phyloP scores from a whole-genome alignment of 169 alveolate genomes.

The Plasmodium ovale region DNA sequence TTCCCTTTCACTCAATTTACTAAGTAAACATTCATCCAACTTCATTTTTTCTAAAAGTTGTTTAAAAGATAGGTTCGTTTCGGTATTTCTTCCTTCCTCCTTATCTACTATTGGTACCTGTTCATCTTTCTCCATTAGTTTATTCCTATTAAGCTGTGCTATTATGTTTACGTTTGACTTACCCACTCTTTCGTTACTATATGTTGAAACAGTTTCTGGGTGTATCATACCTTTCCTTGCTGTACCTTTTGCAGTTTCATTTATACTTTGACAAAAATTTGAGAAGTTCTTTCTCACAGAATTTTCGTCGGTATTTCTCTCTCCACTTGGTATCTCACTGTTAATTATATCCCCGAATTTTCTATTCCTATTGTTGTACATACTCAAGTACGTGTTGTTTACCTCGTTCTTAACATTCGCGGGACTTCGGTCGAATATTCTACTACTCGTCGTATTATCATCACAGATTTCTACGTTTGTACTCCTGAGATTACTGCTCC shows the following conservation, averaged over 20 bases:
- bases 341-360: background rate
- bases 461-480: too few species aligned
- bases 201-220: too few species aligned
- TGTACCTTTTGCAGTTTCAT: too few species aligned
- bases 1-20: slow-evolving; percentile 32
- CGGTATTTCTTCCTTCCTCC: background rate
- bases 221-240: too few species aligned
- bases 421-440: background rate
- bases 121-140: background rate
- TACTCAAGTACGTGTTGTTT: background rate
- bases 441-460: too few species aligned
- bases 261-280: background rate
- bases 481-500: too few species aligned
- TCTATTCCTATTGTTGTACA: background rate
- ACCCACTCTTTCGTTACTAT: background rate
- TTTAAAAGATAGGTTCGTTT: slow-evolving; percentile 3
- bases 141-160: background rate
- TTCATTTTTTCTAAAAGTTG: slow-evolving; percentile 19
- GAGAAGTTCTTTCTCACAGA: background rate
- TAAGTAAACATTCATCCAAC: slow-evolving; percentile 21
- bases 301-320: background rate
- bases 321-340: background rate
- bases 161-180: background rate
- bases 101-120: background rate
- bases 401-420: background rate